Evolutionary conservation across 805 yeast genomes (phyloP).

Genomic region (Clavispora phyllophila): DNA sequence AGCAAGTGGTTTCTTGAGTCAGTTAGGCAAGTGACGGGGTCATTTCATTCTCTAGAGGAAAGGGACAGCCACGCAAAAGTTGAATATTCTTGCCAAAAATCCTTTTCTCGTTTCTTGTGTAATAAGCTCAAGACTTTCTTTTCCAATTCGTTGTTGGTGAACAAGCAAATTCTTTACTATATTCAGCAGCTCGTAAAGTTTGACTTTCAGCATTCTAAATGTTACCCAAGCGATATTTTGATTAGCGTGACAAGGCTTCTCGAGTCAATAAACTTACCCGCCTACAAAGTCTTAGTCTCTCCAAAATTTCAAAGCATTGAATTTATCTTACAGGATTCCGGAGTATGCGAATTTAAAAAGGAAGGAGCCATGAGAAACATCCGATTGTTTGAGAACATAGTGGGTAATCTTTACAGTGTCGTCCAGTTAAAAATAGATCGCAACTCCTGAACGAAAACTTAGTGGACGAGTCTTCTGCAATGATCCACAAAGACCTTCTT

Average conservation of each 20-base stretch:
- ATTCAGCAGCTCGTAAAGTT: not conserved
- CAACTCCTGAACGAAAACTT: not conserved
- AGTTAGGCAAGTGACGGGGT: not conserved
- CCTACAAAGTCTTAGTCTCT: not conserved
- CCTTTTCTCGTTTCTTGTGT: slow-evolving; percentile 3
- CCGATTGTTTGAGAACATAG: slow-evolving; percentile 9
- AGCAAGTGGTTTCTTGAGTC: not conserved
- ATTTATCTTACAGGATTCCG: not conserved
- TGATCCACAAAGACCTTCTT: slow-evolving; percentile 49
- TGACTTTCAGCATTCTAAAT: not conserved
- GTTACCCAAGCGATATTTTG: not conserved
- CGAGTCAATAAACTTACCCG: not conserved
- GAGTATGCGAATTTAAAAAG: not conserved
- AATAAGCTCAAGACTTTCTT: slow-evolving; percentile 4
- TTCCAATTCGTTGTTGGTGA: slow-evolving; percentile 6
- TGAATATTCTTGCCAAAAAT: not conserved
- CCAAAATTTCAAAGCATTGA: not conserved
- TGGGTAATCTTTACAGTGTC: slow-evolving; percentile 6
- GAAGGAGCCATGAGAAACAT: slow-evolving; percentile 8
- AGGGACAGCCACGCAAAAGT: not conserved
- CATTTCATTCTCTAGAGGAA: not conserved
- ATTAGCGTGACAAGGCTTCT: not conserved
- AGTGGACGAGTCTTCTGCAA: slow-evolving; percentile 16
- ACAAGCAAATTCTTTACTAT: slow-evolving; percentile 5
- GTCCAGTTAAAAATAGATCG: slow-evolving; percentile 2